A percentile compares a stretch with the other conserved stretches of the same genome.
phyloP scores from a whole-genome alignment of 257 asterid genomes.

The Sherardia arvensis region DNA sequence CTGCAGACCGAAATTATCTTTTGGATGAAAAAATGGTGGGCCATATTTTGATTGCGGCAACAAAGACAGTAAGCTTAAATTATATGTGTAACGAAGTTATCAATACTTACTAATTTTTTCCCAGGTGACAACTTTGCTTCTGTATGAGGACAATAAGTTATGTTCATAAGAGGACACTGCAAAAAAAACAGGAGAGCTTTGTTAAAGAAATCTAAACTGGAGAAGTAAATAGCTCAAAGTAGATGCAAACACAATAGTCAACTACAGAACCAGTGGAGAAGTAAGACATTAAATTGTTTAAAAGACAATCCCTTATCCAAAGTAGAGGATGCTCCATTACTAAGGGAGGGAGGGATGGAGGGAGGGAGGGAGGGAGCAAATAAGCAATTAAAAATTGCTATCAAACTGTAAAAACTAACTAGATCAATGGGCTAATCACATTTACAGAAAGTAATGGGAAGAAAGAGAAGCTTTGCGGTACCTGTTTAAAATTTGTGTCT shows the following conservation, averaged over 20 bases:
- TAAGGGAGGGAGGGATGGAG: too few relatives aligned
- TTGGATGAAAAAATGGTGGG: background rate
- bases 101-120: conserved; percentile 56
- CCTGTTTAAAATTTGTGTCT: conserved; percentile 57
- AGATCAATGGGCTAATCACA: background rate
- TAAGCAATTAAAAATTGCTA: background rate
- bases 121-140: conserved; percentile 66
- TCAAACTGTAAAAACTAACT: background rate
- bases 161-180: conserved; percentile 87
- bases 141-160: conserved; percentile 79
- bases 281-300: background rate
- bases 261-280: background rate
- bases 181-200: conserved; percentile 10
- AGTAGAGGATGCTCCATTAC: background rate
- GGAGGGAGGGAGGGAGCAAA: too few relatives aligned
- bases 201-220: background rate
- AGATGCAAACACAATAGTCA: background rate
- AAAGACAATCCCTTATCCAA: background rate
- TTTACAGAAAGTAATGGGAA: background rate
- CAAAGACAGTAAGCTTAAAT: background rate
- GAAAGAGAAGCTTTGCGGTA: conserved; percentile 12
- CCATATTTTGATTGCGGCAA: background rate
- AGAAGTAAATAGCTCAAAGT: background rate
- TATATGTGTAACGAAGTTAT: background rate
- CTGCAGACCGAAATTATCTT: conserved; percentile 25